Evolutionary conservation across 768 basidiomycete genomes (phyloP).

Genomic region (Collybia mongolica): DNA sequence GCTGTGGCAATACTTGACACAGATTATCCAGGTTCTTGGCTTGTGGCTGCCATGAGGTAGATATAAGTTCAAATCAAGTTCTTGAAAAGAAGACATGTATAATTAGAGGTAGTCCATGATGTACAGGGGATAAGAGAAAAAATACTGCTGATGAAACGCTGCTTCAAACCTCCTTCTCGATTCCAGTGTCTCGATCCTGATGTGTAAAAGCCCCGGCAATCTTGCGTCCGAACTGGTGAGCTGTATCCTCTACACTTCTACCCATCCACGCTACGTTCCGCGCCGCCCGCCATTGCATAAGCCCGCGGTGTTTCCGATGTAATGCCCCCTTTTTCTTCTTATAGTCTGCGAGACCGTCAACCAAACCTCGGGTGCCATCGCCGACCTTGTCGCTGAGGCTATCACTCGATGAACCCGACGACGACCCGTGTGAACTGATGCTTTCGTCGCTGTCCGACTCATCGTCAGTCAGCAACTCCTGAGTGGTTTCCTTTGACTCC

Average conservation of each 20-base stretch:
- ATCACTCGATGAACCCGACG: conserved; percentile 1
- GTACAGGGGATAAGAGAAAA: too few relatives aligned
- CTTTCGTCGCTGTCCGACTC: conserved; percentile 2
- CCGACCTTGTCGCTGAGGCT: conserved; percentile 14
- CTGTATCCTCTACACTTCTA: conserved; percentile 45
- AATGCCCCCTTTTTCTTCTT: conserved; percentile 40
- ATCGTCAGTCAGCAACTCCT: conserved; percentile 21
- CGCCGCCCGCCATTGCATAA: conserved; percentile 60
- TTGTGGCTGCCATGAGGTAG: too few relatives aligned
- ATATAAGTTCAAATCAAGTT: too few relatives aligned
- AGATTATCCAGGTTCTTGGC: too few relatives aligned
- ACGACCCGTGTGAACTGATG: not conserved
- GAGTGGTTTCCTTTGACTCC: conserved; percentile 25
- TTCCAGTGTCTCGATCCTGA: conserved; percentile 28
- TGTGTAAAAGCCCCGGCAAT: conserved; percentile 37
- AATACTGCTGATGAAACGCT: not conserved
- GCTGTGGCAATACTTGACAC: too few relatives aligned
- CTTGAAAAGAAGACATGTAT: too few relatives aligned
- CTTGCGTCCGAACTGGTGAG: conserved; percentile 36
- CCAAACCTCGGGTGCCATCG: conserved; percentile 17
- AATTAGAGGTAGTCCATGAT: too few relatives aligned
- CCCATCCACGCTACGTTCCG: conserved; percentile 58
- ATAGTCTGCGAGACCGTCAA: conserved; percentile 38
- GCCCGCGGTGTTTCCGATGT: conserved; percentile 54
- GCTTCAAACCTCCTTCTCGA: conserved; percentile 38